Base-by-base conservation (phyloP, 1,284 basidiomycete genomes). In the Pholiota adiposa region DNA sequence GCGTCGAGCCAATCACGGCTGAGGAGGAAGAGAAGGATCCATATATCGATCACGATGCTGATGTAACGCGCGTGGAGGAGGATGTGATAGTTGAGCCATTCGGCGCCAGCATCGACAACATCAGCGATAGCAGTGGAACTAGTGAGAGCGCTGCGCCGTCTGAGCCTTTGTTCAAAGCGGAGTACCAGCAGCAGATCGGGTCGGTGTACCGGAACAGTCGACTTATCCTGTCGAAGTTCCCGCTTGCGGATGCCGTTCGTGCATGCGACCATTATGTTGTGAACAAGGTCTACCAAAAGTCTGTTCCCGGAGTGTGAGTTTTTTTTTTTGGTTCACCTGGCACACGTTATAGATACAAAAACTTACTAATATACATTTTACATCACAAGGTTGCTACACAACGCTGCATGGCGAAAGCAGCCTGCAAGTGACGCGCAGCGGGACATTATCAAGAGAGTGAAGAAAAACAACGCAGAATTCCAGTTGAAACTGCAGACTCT, bases 341-440 rank as follows among this genome's bases (percentile, higher is more conserved):
- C n/a, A n/a, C n/a, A n/a, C n/a, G n/a, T n/a, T n/a, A n/a, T n/a
- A n/a, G n/a, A n/a, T n/a, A n/a, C n/a, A n/a, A n/a, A n/a, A n/a
- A n/a, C n/a, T n/a, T n/a, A n/a, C n/a, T n/a, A n/a, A n/a, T n/a
- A n/a, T n/a, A n/a, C n/a, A n/a, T n/a, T n/a, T n/a, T n/a, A n/a
- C n/a, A n/a, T n/a, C n/a, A 4, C 16, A 34, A 93, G 92, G 29
- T 72, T 93, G 11, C 77, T 82, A 19, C 83, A 88, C 12, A 80
- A 79, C 46, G 93, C 95, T 0, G 74, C 73, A 14, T 98, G 96
- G 96, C 82, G 96, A 29, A 73, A 70, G 41, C 72, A 77, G 3
- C 84, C 86, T 8, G 91, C 94, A 0, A 85, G 89, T 0, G 79
- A 83, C 4, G 78, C 76, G 34, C 95, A 97, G 68, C 82, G 86